phyloP scores from a whole-genome alignment of 2,329 filamentous ascomycete genomes.

The Cytospora mali region DNA sequence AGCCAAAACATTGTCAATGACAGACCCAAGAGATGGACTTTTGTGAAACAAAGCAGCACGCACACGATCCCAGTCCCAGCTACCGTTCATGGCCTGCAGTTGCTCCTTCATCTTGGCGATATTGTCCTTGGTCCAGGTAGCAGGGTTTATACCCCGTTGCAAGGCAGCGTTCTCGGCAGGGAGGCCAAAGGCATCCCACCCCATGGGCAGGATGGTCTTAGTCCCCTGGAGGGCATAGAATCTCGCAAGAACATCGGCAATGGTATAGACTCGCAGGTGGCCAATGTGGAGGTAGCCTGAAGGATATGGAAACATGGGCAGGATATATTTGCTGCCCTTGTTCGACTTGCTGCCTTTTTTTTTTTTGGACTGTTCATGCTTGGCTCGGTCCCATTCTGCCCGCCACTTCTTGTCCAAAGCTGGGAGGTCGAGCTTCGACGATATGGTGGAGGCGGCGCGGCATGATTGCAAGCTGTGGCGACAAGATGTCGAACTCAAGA shows the following conservation, averaged over 20 bases:
- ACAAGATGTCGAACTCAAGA: slow-evolving; percentile 21
- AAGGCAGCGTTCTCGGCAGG: slow-evolving; percentile 92
- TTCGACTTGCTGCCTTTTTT: slow-evolving; percentile 24
- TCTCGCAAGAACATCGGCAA: slow-evolving; percentile 81
- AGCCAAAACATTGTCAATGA: slow-evolving; percentile 23
- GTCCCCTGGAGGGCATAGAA: slow-evolving; percentile 75
- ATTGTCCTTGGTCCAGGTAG: slow-evolving; percentile 77
- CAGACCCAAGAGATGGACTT: not conserved
- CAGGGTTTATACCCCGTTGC: slow-evolving; percentile 76
- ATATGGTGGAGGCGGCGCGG: slow-evolving; percentile 25
- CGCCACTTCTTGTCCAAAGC: slow-evolving; percentile 58
- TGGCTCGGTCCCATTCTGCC: slow-evolving; percentile 43
- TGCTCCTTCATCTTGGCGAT: slow-evolving; percentile 86
- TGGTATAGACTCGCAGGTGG: slow-evolving; percentile 86
- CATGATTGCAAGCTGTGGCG: slow-evolving; percentile 11
- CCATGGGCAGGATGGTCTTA: slow-evolving; percentile 83
- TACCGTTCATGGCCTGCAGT: slow-evolving; percentile 75
- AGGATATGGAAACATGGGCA: slow-evolving; percentile 94
- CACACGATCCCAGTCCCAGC: slow-evolving; percentile 83
- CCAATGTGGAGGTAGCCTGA: slow-evolving; percentile 86
- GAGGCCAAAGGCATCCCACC: slow-evolving; percentile 90
- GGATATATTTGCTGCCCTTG: slow-evolving; percentile 62
- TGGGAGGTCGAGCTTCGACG: slow-evolving; percentile 47
- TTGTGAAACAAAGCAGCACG: slow-evolving; percentile 40
- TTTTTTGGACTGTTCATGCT: slow-evolving; percentile 25